A percentile compares a stretch with the other conserved stretches of the same genome.
Conservation (phyloP, 192 early-diverging fungal species). For the Podila epicladia region DNA sequence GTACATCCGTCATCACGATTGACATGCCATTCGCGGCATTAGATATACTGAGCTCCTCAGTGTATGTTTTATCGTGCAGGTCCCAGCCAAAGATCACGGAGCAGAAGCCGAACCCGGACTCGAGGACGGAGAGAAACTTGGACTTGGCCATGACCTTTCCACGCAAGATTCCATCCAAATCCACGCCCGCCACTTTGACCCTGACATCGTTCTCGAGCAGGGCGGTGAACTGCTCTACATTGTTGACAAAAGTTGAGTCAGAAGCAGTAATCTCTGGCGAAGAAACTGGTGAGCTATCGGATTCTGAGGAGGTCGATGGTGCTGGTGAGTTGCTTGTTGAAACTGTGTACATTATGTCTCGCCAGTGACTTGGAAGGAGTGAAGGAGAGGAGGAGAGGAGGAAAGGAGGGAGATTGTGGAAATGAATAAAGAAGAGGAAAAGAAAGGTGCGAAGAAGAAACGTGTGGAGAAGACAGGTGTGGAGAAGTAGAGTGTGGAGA, state of each 20-base stretch:
- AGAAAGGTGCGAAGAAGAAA: not conserved
- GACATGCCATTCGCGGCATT: conserved; percentile 49
- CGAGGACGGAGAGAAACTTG: conserved; percentile 73
- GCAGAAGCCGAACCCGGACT: conserved; percentile 82
- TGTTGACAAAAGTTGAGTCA: not conserved
- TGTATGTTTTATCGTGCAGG: conserved; percentile 75
- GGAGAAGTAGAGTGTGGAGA: no score
- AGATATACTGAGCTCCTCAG: conserved; percentile 45
- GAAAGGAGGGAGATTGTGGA: not conserved
- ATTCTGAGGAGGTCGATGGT: not conserved
- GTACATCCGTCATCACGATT: no score
- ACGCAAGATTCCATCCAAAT: conserved; percentile 79
- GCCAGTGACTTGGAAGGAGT: not conserved
- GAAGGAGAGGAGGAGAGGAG: no score
- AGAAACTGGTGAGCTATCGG: not conserved
- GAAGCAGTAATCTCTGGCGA: not conserved
- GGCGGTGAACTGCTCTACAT: conserved; percentile 32
- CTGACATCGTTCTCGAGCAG: conserved; percentile 53
- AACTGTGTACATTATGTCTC: not conserved
- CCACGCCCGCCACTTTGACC: conserved; percentile 70
- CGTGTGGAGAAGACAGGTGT: no score
- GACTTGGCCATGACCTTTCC: conserved; percentile 74
- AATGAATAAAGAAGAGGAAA: not conserved
- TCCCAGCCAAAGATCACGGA: conserved; percentile 87
- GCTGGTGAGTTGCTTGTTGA: not conserved